phyloP scores from a whole-genome alignment of 129 eudicot species.

The Pulicaria dysenterica region DNA sequence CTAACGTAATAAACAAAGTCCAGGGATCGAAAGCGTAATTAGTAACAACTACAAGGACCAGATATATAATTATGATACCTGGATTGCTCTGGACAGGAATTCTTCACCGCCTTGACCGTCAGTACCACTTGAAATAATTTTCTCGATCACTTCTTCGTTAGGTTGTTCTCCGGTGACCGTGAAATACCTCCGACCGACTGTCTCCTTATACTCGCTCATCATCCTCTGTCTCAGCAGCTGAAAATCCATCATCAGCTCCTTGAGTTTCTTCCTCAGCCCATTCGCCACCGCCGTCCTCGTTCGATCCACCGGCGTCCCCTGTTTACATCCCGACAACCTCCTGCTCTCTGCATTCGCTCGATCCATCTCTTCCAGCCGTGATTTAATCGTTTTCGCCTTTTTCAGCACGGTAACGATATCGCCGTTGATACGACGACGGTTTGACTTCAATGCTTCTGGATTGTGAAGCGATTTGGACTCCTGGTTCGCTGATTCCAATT shows the following conservation, averaged over 20 bases:
- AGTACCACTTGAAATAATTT: conserved; percentile 59
- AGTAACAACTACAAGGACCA: no score
- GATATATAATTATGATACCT: conserved; percentile 44
- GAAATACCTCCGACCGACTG: conserved; percentile 74
- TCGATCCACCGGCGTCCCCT: conserved; percentile 75
- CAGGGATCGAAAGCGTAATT: no score
- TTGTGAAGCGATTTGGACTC: conserved; percentile 74
- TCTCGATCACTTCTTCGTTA: conserved; percentile 72
- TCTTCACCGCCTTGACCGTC: conserved; percentile 74
- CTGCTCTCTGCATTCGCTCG: conserved; percentile 59
- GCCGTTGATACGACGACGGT: conserved; percentile 53
- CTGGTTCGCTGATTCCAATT: conserved; percentile 47
- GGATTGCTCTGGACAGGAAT: conserved; percentile 68
- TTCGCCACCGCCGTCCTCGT: conserved; percentile 81
- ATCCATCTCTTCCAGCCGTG: conserved; percentile 78
- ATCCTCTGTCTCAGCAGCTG: conserved; percentile 79
- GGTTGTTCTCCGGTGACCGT: conserved; percentile 87
- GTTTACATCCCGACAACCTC: conserved; percentile 68
- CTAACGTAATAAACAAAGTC: no score
- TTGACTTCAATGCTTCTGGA: conserved; percentile 56
- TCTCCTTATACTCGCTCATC: conserved; percentile 90
- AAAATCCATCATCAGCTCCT: conserved; percentile 92
- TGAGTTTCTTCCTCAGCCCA: conserved; percentile 87
- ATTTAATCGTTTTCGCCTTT: conserved; percentile 52
- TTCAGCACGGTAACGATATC: conserved; percentile 63